Conservation (phyloP, 306 rosid species). For the Arachis hypogaea region DNA sequence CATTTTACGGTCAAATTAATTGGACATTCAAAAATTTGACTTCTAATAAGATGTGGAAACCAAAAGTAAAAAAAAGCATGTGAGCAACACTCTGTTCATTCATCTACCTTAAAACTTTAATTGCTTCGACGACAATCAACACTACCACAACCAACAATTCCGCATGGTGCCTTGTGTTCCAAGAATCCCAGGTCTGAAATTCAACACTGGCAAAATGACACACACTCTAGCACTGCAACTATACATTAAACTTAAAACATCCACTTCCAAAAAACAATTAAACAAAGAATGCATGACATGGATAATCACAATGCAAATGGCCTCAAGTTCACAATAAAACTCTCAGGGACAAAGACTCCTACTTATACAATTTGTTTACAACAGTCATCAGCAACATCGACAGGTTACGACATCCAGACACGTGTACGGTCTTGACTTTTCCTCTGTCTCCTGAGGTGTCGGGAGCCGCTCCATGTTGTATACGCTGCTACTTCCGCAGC, state of each 20-base stretch:
- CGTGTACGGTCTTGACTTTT: conserved; percentile 70
- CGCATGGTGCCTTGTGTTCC: conserved; percentile 1
- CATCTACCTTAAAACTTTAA: no score
- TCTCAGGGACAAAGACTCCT: not conserved
- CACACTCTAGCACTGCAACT: conserved; percentile 33
- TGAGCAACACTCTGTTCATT: no score
- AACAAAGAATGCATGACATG: conserved; percentile 43
- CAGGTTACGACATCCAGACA: conserved; percentile 64
- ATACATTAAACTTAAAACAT: conserved; percentile 45
- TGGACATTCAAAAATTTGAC: not conserved
- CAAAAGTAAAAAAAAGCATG: no score
- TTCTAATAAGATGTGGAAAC: no score
- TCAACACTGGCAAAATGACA: conserved; percentile 1
- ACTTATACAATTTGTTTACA: conserved; percentile 31
- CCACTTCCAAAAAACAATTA: conserved; percentile 31
- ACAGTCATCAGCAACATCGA: conserved; percentile 73
- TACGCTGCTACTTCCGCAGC: conserved; percentile 52
- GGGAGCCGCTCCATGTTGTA: conserved; percentile 69
- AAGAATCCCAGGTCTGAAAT: conserved; percentile 18
- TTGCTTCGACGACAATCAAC: no score
- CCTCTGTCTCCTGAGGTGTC: conserved; percentile 59
- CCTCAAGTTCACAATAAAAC: conserved; percentile 35
- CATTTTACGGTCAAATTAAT: conserved; percentile 8
- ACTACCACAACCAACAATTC: no score
- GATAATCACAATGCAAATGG: conserved; percentile 25